Evolutionary conservation across 768 basidiomycete genomes (phyloP).

Genomic region (Boletus tomentosulus): DNA sequence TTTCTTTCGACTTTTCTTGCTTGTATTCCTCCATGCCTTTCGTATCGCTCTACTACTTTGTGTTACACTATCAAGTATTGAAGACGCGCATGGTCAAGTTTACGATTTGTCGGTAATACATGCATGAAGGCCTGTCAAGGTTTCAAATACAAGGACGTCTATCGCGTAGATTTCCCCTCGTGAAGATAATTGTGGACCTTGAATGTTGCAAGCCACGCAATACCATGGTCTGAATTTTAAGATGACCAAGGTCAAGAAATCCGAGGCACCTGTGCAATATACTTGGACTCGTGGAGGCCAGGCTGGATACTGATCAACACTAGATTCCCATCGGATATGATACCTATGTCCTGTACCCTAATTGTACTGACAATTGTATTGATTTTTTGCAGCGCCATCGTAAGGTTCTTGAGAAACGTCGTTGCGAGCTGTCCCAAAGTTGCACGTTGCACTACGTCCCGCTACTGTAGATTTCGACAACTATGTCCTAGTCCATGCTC

Average conservation of each 20-base stretch:
- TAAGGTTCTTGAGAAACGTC: not conserved
- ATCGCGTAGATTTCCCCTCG: conserved; percentile 8
- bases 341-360: conserved; percentile 3
- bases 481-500: not conserved
- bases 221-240: conserved; percentile 21
- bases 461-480: not conserved
- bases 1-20: conserved; percentile 51
- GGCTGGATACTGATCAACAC: conserved; percentile 3
- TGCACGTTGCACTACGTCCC: too few relatives aligned
- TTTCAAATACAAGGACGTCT: conserved; percentile 15
- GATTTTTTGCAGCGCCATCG: not conserved
- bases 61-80: conserved; percentile 40
- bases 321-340: not conserved
- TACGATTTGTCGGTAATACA: conserved; percentile 36
- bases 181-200: conserved; percentile 12
- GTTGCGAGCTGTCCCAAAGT: too few relatives aligned
- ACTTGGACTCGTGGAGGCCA: conserved; percentile 1
- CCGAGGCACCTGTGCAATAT: not conserved
- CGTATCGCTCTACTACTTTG: conserved; percentile 46
- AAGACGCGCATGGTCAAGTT: conserved; percentile 37
- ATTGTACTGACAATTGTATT: not conserved
- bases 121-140: conserved; percentile 30
- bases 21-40: conserved; percentile 36
- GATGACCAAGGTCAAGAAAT: conserved; percentile 16
- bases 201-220: not conserved